phyloP scores from a whole-genome alignment of 495 filamentous ascomycete species.

The Neurospora pannonica region DNA sequence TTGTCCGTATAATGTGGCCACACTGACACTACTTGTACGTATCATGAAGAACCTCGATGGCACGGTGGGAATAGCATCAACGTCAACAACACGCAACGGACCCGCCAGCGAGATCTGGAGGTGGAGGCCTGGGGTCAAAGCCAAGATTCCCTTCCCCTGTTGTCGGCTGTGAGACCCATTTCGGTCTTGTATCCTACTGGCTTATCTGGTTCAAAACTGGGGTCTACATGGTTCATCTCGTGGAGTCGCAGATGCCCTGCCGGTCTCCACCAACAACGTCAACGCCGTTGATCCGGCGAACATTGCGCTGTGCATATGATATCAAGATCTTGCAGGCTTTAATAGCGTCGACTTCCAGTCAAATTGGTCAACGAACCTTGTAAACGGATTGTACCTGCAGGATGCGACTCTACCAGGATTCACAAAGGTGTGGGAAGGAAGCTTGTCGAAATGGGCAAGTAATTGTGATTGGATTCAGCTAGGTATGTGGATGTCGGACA shows the following conservation, averaged over 20 bases:
- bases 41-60: neutral
- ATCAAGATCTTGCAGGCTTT: neutral
- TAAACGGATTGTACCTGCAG: neutral
- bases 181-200: slow-evolving; percentile 19
- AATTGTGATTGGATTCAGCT: neutral
- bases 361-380: neutral
- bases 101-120: neutral
- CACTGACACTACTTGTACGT: neutral
- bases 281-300: neutral
- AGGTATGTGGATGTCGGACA: neutral
- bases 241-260: neutral
- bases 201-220: slow-evolving; percentile 2
- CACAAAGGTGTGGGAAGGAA: neutral
- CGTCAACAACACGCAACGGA: neutral
- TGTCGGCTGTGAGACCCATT: neutral
- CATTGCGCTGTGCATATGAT: neutral
- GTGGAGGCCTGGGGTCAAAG: neutral
- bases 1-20: neutral
- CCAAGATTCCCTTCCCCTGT: neutral
- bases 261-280: neutral
- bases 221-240: slow-evolving; percentile 11
- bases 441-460: neutral
- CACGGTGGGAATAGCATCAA: neutral
- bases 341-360: neutral
- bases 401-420: neutral